Base-by-base conservation (phyloP, 768 basidiomycete species). In the Calocybe gangraenosa region DNA sequence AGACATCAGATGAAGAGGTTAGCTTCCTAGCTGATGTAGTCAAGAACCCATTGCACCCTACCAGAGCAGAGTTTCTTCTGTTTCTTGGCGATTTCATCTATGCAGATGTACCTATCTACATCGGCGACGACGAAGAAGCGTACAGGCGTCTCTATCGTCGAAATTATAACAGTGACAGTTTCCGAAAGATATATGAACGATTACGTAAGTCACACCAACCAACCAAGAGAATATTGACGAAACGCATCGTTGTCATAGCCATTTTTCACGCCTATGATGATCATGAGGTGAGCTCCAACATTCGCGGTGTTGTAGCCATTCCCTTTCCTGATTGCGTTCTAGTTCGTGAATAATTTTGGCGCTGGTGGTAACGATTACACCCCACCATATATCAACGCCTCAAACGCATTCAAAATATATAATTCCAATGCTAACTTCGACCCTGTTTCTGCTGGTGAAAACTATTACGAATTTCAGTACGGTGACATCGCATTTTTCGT, bases 11-110 rank as follows among this genome's bases (percentile, higher is more conserved):
- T 18, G 7, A 14, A 7, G 17, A 4, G 13, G 34, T 18, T 14
- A 7, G 14, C 13, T 35, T n/a, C 28, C n/a, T n/a, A n/a, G n/a
- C n/a, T n/a, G 20, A 8, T 14, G 10, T 14, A n/a, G 32, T 20
- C 33, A 7, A 25, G 1, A 28, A 18, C 13, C 11, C 11, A 31
- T 19, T 15, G 11, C 17, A 40, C 30, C 41, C 48, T 45, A 50
- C 63, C 17, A 66, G 66, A 3, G 63, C 73, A 3, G 79, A 80
- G 42, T 89, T 87, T 52, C 61, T 87, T 62, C 56, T 87, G 5
- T 79, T 87, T 59, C 63, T 88, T 39, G 86, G 86, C 4, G 86
- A 88, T 56, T 84, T 83, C 49, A 82, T 90, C 50, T 87, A 88
- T 51, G 81, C 82, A 1, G 85, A 88, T 53, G 78, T 84, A 1